These are phyloP conservation scores for Salix brachista DNA, from an alignment of 345 rosid species.

Conservation along the genomic window DNA sequence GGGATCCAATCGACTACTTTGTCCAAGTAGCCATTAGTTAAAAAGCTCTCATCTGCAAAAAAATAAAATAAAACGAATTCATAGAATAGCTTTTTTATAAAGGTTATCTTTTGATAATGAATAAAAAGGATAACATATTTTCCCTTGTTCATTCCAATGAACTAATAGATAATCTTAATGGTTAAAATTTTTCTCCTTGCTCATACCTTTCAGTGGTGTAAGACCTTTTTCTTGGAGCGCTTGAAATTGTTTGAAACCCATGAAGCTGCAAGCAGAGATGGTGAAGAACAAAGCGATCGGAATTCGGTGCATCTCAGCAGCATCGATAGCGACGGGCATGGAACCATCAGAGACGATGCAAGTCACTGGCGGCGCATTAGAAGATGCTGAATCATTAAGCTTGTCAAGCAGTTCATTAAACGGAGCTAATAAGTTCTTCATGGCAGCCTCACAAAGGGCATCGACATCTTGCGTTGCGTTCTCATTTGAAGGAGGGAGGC, in stretches of 20 bases:
- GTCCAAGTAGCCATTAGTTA: background rate
- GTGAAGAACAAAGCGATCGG: background rate
- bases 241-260: background rate
- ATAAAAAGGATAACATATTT: too few species aligned
- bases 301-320: background rate
- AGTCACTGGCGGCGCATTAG: background rate
- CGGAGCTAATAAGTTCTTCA: background rate
- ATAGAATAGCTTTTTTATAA: too few species aligned
- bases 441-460: background rate
- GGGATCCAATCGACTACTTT: background rate
- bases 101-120: too few species aligned
- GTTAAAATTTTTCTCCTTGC: background rate
- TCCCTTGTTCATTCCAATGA: too few species aligned
- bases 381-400: background rate
- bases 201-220: background rate
- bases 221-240: background rate
- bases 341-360: constrained; percentile 5
- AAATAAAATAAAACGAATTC: too few species aligned
- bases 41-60: background rate
- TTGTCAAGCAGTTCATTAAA: background rate
- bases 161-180: background rate
- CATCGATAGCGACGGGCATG: background rate
- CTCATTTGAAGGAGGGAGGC: background rate
- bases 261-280: background rate
- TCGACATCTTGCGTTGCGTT: background rate